phyloP scores from a whole-genome alignment of 2,329 filamentous ascomycete genomes.

The Aureobasidium lini region DNA sequence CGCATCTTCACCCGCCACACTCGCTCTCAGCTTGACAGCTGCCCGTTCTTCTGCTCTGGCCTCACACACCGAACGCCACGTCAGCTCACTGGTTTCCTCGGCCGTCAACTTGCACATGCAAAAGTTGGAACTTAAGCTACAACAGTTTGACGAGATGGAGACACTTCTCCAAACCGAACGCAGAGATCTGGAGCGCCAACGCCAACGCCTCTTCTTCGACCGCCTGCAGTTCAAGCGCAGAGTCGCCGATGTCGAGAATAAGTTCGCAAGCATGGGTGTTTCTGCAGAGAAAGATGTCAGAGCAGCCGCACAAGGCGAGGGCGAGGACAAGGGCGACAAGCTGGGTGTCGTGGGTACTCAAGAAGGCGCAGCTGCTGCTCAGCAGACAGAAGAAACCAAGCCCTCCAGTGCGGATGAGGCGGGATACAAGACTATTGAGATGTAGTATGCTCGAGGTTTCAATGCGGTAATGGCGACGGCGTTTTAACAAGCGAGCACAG shows the following conservation, averaged over 20 bases:
- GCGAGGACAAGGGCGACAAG: conserved; percentile 3
- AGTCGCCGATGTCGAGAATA: conserved; percentile 72
- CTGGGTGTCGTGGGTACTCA: background rate
- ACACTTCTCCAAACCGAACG: conserved; percentile 84
- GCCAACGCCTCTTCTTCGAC: conserved; percentile 90
- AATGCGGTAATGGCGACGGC: background rate
- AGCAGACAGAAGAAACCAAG: background rate
- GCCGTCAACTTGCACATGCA: conserved; percentile 90
- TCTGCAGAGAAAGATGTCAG: background rate
- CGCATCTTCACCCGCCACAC: conserved; percentile 48
- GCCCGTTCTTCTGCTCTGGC: conserved; percentile 81
- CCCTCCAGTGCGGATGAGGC: background rate
- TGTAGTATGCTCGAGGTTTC: background rate
- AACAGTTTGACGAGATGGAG: conserved; percentile 96
- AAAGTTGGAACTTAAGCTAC: conserved; percentile 91
- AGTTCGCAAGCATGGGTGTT: conserved; percentile 23
- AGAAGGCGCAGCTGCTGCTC: background rate
- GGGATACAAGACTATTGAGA: conserved; percentile 1
- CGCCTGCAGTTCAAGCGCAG: conserved; percentile 82
- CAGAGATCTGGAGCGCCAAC: conserved; percentile 81
- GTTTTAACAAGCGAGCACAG: background rate
- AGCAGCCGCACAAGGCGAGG: conserved; percentile 2
- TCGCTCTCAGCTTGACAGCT: conserved; percentile 78
- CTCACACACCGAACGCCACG: conserved; percentile 93
- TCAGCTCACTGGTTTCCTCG: conserved; percentile 85